Evolutionary conservation across 148 eudicot genomes (phyloP).

Genomic region (Bassia scoparia): DNA sequence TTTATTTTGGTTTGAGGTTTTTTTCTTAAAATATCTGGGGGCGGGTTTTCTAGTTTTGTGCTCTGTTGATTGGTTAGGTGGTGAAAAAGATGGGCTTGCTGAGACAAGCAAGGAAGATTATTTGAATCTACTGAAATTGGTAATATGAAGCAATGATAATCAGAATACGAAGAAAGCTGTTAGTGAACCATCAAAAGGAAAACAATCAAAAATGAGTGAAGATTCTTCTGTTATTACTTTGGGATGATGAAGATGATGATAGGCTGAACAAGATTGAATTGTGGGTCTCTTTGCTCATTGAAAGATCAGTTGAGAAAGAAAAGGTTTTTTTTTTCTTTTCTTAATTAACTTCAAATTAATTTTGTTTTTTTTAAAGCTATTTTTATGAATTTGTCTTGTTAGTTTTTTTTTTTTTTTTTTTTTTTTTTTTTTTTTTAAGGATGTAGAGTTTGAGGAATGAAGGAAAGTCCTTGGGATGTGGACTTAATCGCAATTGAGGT

Average conservation of each 20-base stretch:
- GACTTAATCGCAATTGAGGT: conserved; percentile 74
- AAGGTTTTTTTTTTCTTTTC: conserved; percentile 44
- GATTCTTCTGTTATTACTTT: conserved; percentile 32
- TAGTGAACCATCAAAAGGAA: conserved; percentile 28
- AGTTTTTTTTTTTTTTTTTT: background rate
- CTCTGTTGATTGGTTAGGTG: conserved; percentile 37
- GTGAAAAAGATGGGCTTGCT: conserved; percentile 51
- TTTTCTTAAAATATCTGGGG: background rate
- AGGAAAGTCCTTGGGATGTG: conserved; percentile 82
- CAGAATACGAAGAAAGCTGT: conserved; percentile 29
- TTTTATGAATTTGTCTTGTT: conserved; percentile 1
- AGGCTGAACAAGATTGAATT: conserved; percentile 46
- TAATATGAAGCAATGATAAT: conserved; percentile 12
- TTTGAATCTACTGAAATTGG: conserved; percentile 28
- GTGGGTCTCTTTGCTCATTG: conserved; percentile 77
- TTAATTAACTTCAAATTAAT: background rate
- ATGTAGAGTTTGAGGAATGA: conserved; percentile 96
- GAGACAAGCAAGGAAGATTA: conserved; percentile 30
- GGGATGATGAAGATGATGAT: conserved; percentile 46
- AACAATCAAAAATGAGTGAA: conserved; percentile 50
- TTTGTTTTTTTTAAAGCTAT: background rate
- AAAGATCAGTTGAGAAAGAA: conserved; percentile 80
- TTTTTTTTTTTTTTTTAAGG: conserved; percentile 40
- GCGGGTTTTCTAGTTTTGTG: conserved; percentile 12
- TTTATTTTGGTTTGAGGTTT: background rate